Conservation (phyloP, 2,329 filamentous ascomycete species). For the Clarireedia sp. region DNA sequence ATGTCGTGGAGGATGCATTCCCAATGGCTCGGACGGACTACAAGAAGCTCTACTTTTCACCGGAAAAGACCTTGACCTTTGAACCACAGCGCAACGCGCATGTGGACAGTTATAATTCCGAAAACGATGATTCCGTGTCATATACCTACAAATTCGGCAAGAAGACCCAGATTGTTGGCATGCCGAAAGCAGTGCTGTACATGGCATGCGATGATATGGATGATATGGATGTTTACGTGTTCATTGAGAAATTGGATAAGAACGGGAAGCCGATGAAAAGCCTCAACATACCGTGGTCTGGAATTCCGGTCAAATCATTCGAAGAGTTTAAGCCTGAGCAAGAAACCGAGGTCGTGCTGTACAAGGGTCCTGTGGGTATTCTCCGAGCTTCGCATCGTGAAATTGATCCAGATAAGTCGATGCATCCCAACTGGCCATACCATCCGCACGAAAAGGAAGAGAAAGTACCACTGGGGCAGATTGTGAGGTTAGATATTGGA, state of each 20-base stretch:
- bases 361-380: constrained; percentile 11
- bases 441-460: constrained; percentile 11
- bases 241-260: constrained; percentile 37
- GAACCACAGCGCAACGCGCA: no score
- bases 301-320: not conserved
- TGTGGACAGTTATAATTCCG: no score
- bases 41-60: not conserved
- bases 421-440: not conserved
- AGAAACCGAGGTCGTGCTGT: not conserved
- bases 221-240: constrained; percentile 38
- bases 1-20: not conserved
- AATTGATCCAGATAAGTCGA: constrained; percentile 3
- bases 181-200: constrained; percentile 40
- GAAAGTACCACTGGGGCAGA: constrained; percentile 10
- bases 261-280: constrained; percentile 36
- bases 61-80: not conserved
- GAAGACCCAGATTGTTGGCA: constrained; percentile 35
- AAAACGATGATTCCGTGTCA: no score
- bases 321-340: constrained; percentile 4
- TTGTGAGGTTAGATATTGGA: constrained; percentile 13
- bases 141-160: constrained; percentile 30
- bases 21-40: constrained; percentile 13
- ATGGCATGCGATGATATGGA: constrained; percentile 36
- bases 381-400: constrained; percentile 13
- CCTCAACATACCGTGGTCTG: constrained; percentile 34